Evolutionary conservation across 2,329 filamentous ascomycete genomes (phyloP).

Genomic region (Fusarium proliferatum): DNA sequence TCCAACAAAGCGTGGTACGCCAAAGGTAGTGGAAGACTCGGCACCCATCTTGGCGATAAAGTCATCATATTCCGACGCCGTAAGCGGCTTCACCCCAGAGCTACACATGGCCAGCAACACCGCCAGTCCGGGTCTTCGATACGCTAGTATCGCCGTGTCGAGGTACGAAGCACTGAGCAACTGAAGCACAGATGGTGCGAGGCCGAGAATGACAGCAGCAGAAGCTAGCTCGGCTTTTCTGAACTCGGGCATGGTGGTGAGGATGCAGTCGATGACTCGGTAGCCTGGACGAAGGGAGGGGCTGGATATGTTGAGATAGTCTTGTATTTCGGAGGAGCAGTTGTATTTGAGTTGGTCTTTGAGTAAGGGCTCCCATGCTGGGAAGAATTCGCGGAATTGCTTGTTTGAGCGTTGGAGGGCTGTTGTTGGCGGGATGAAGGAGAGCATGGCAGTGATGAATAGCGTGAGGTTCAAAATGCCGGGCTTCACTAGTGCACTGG

Average conservation of each 20-base stretch:
- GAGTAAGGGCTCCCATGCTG: slow-evolving; percentile 23
- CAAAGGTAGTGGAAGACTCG: slow-evolving; percentile 10
- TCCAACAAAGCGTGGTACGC: neutral
- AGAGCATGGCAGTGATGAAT: neutral
- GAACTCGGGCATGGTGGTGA: slow-evolving; percentile 33
- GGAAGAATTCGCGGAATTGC: slow-evolving; percentile 34
- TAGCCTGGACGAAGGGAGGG: slow-evolving; percentile 1
- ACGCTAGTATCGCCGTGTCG: slow-evolving; percentile 36
- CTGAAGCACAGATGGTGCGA: slow-evolving; percentile 33
- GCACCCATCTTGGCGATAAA: slow-evolving; percentile 2
- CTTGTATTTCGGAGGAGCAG: neutral
- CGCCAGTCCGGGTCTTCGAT: slow-evolving; percentile 34
- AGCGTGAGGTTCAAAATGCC: neutral
- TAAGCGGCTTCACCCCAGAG: slow-evolving; percentile 20
- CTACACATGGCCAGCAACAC: slow-evolving; percentile 30
- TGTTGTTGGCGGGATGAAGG: neutral
- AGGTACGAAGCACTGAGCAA: slow-evolving; percentile 29
- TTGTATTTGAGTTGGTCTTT: neutral
- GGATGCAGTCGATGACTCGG: slow-evolving; percentile 31
- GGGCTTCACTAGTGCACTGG: neutral
- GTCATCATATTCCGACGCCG: slow-evolving; percentile 13
- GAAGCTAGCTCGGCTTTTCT: slow-evolving; percentile 41
- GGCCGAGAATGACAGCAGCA: slow-evolving; percentile 37
- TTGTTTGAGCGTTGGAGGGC: slow-evolving; percentile 16
- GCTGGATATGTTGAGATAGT: neutral